Evolutionary conservation across 1,284 basidiomycete species (phyloP).

Genomic region (Athelia sp.): DNA sequence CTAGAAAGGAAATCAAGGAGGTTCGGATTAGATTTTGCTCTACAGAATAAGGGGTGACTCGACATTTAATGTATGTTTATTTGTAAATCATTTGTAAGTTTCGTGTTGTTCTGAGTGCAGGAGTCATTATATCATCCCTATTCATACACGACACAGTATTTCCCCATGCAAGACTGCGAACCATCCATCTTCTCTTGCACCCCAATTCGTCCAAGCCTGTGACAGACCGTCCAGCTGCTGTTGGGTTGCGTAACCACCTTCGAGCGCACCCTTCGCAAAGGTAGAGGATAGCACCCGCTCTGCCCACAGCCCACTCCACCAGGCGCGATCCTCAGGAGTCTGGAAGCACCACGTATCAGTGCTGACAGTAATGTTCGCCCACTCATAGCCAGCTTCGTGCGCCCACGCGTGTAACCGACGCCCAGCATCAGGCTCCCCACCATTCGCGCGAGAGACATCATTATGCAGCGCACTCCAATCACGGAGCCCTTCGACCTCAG

Average conservation of each 20-base stretch:
- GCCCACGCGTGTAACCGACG: constrained; percentile 20
- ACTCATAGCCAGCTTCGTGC: constrained; percentile 18
- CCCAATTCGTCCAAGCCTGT: constrained; percentile 26
- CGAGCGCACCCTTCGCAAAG: constrained; percentile 23
- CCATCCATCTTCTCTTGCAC: constrained; percentile 27
- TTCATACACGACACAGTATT: constrained; percentile 19
- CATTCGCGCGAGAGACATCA: constrained; percentile 14
- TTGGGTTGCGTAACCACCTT: constrained; percentile 20
- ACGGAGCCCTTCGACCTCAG: constrained; percentile 17
- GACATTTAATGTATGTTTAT: too few species aligned
- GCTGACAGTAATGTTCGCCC: constrained; percentile 18
- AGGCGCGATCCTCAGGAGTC: constrained; percentile 26
- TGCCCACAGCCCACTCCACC: constrained; percentile 30
- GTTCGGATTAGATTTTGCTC: constrained; percentile 72
- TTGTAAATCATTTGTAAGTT: too few species aligned
- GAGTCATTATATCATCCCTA: too few species aligned
- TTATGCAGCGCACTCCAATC: constrained; percentile 14
- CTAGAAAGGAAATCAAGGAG: constrained; percentile 72
- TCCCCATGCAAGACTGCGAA: constrained; percentile 30
- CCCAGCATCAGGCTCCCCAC: constrained; percentile 20
- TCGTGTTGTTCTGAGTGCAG: too few species aligned
- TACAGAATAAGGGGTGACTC: constrained; percentile 12
- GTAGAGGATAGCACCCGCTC: constrained; percentile 26
- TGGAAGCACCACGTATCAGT: constrained; percentile 29
- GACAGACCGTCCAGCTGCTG: constrained; percentile 21